Conservation (phyloP, 345 rosid species). For the Toxicodendron radicans region DNA sequence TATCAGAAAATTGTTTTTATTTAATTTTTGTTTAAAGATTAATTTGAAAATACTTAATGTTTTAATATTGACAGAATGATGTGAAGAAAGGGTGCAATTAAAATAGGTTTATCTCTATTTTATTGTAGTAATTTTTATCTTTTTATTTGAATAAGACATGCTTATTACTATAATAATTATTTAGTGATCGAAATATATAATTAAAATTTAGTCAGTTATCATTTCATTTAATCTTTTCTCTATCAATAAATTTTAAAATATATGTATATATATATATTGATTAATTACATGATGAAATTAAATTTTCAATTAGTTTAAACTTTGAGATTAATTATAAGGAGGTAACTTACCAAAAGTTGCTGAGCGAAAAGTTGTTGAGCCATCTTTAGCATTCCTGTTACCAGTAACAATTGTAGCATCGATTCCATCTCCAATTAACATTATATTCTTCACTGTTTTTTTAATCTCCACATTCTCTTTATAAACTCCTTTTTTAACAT, state of each 20-base stretch:
- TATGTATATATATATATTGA: no score
- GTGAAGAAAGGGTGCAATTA: conserved; percentile 5
- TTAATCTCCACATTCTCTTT: conserved; percentile 60
- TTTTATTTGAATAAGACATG: not conserved
- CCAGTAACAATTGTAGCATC: conserved; percentile 71
- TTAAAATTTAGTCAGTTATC: no score
- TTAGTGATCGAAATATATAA: no score
- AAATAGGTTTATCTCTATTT: not conserved
- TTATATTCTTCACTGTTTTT: conserved; percentile 56
- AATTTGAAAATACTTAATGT: not conserved
- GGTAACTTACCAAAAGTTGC: conserved; percentile 72
- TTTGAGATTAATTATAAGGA: no score
- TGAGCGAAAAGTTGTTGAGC: conserved; percentile 73
- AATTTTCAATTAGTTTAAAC: no score
- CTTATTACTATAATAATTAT: not conserved
- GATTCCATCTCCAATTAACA: conserved; percentile 82
- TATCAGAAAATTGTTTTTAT: not conserved
- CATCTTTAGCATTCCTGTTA: conserved; percentile 45
- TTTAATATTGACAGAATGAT: not conserved
- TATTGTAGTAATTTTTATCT: not conserved
- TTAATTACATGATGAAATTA: no score
- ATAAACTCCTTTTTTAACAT: conserved; percentile 77
- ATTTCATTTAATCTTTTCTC: no score
- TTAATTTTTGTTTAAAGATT: not conserved
- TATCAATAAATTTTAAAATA: no score